These are phyloP conservation scores for Aspergillus versicolor DNA, from an alignment of 2,329 filamentous ascomycete species.

Conservation along the genomic window DNA sequence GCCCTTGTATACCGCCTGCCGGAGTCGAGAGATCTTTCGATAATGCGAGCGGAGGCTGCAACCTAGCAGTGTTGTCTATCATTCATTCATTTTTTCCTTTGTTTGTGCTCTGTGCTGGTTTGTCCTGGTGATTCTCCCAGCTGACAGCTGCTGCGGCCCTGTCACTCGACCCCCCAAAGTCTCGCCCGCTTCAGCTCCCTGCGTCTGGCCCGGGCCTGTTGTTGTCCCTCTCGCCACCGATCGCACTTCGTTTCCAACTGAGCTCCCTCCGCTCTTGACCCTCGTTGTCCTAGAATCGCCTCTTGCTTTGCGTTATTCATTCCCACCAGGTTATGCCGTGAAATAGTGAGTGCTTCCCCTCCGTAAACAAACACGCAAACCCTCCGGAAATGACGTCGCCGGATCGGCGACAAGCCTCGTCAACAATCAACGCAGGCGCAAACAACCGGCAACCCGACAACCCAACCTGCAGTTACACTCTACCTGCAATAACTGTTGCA, in stretches of 20 bases:
- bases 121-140: conserved; percentile 11
- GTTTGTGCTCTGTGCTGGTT: neutral
- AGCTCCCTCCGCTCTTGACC: neutral
- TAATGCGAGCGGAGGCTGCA: neutral
- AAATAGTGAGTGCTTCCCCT: conserved; percentile 7
- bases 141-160: conserved; percentile 2
- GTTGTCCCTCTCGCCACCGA: neutral
- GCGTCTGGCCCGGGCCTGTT: neutral
- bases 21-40: neutral
- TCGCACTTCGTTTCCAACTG: neutral
- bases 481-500: conserved; percentile 12
- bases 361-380: conserved; percentile 9
- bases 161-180: conserved; percentile 6
- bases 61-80: neutral
- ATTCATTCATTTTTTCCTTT: neutral
- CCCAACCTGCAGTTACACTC: conserved; percentile 4
- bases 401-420: neutral
- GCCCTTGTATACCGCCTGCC: conserved; percentile 1
- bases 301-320: neutral
- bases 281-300: neutral
- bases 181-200: conserved; percentile 4
- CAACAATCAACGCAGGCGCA: conserved; percentile 7
- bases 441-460: neutral
- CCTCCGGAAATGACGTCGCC: conserved; percentile 8
- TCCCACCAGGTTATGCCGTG: conserved; percentile 5